Conservation (phyloP, 305 asterid species). For the Coffea humblotiana region DNA sequence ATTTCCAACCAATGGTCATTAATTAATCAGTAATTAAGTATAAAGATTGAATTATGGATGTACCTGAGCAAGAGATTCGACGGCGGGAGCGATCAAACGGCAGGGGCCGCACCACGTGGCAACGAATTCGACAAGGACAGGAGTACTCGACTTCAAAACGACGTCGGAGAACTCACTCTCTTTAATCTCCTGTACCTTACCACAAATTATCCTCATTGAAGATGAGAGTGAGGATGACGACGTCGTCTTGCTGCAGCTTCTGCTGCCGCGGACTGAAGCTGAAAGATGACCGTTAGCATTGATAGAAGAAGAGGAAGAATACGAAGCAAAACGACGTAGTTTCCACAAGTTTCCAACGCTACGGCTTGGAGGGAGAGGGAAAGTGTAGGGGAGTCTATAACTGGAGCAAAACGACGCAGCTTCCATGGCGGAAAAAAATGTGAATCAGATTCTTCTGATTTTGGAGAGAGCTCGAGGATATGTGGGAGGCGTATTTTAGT, state of each 20-base stretch:
- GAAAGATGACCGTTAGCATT: neutral
- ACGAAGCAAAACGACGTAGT: no score
- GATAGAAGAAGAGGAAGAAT: neutral
- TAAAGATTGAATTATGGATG: no score
- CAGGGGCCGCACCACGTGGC: constrained; percentile 97
- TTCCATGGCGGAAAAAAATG: constrained; percentile 16
- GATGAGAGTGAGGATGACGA: neutral
- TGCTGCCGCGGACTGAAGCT: neutral
- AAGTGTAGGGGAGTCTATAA: neutral
- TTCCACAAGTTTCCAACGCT: neutral
- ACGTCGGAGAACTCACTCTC: constrained; percentile 59
- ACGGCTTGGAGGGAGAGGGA: neutral
- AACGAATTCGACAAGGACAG: constrained; percentile 89
- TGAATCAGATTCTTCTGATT: neutral
- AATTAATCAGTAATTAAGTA: no score
- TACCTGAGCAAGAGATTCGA: constrained; percentile 75
- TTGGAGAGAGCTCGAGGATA: no score
- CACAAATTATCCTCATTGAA: constrained; percentile 37
- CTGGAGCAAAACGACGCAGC: constrained; percentile 5
- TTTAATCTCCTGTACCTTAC: constrained; percentile 45
- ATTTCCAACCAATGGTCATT: no score
- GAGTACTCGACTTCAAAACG: constrained; percentile 73
- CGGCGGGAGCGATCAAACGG: constrained; percentile 78
- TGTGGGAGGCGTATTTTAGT: neutral
- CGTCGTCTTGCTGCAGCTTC: constrained; percentile 6